Conservation (phyloP, 202 grass and related monocot species). For the Digitaria exilis region DNA sequence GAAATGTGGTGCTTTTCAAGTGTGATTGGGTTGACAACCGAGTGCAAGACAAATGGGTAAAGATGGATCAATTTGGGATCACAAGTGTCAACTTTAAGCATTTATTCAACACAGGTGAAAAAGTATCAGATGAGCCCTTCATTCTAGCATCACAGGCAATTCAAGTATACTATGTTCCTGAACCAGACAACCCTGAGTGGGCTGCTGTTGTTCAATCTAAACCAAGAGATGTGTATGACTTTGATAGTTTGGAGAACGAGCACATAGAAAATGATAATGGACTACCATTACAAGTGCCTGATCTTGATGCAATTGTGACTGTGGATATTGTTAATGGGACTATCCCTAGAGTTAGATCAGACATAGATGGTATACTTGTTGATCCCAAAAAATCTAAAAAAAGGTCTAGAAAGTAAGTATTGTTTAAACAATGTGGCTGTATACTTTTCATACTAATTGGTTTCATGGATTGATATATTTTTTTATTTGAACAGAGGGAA, state of each 20-base stretch:
- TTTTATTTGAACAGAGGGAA: not conserved
- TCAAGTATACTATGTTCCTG: too few species aligned
- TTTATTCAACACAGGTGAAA: not conserved
- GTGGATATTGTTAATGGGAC: not conserved
- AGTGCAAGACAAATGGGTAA: not conserved
- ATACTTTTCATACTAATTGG: too few species aligned
- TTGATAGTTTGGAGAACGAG: not conserved
- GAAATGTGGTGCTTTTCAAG: not conserved
- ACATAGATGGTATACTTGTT: conserved; percentile 20
- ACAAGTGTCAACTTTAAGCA: not conserved
- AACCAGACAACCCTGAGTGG: too few species aligned
- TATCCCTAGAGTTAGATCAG: not conserved
- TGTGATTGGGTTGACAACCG: conserved; percentile 1
- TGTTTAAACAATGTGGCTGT: too few species aligned
- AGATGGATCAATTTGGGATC: not conserved
- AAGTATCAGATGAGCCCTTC: not conserved
- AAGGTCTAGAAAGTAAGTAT: too few species aligned
- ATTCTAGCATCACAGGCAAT: too few species aligned
- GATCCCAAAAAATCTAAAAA: not conserved
- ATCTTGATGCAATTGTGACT: not conserved
- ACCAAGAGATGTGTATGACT: not conserved
- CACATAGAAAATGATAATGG: not conserved
- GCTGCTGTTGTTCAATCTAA: too few species aligned
- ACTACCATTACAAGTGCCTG: not conserved
- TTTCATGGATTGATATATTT: too few species aligned